These are phyloP conservation scores for Penicillium angulare DNA, from an alignment of 495 filamentous ascomycete genomes.

Conservation along the genomic window DNA sequence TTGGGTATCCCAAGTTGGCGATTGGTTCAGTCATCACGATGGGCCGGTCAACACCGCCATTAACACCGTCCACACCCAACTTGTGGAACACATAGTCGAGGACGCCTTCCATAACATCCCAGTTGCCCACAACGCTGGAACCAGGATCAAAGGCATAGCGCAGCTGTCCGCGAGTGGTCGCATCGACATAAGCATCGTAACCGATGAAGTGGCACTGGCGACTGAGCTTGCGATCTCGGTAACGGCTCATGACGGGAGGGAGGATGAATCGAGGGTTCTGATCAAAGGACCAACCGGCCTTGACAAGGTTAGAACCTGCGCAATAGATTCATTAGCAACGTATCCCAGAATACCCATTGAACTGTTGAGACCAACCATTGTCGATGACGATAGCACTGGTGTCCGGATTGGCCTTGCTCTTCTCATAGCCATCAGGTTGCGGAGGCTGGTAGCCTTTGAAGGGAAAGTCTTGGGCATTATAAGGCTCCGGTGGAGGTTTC, in stretches of 20 bases:
- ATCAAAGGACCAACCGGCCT: conserved; percentile 95
- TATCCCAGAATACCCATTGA: background rate
- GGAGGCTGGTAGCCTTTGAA: conserved; percentile 72
- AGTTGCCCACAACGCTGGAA: conserved; percentile 88
- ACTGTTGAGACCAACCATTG: conserved; percentile 64
- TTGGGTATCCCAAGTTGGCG: conserved; percentile 81
- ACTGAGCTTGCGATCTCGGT: conserved; percentile 86
- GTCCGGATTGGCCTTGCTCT: conserved; percentile 53
- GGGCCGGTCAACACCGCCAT: conserved; percentile 74
- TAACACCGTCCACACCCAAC: conserved; percentile 74
- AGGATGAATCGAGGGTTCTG: conserved; percentile 70
- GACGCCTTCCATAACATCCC: conserved; percentile 93
- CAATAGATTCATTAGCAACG: background rate
- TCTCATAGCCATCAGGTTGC: conserved; percentile 64
- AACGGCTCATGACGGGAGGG: conserved; percentile 88
- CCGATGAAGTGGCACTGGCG: conserved; percentile 89
- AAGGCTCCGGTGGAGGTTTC: conserved; percentile 51
- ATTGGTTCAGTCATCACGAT: conserved; percentile 96
- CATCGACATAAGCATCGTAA: conserved; percentile 88
- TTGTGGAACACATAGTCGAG: conserved; percentile 92
- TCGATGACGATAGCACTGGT: conserved; percentile 90
- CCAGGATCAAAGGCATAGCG: conserved; percentile 89
- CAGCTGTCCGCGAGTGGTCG: conserved; percentile 85
- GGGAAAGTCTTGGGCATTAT: conserved; percentile 65
- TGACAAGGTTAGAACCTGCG: conserved; percentile 78